Evolutionary conservation across 768 basidiomycete species (phyloP).

Genomic region (Suillus cothurnatus): DNA sequence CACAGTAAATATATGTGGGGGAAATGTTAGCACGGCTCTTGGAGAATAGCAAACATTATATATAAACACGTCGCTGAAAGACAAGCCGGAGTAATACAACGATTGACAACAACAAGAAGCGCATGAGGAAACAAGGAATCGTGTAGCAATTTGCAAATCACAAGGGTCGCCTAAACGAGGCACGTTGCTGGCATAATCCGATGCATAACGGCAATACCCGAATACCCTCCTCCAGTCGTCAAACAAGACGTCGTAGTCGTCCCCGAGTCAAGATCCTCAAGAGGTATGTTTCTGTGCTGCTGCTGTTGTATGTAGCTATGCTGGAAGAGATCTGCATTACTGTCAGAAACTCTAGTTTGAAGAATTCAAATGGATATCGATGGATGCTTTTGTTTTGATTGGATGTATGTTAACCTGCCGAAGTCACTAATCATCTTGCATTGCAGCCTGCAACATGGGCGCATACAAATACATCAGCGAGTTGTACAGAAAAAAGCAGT

Average conservation of each 20-base stretch:
- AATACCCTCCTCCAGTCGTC: conserved; percentile 2
- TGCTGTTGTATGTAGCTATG: conserved; percentile 1
- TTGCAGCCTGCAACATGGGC: conserved; percentile 68
- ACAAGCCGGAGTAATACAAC: not conserved
- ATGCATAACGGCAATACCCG: conserved; percentile 29
- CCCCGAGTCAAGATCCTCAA: conserved; percentile 24
- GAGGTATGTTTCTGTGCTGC: conserved; percentile 29
- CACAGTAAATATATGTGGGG: not conserved
- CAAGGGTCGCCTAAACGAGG: not conserved
- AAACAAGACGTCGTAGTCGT: conserved; percentile 7
- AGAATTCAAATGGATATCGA: conserved; percentile 3
- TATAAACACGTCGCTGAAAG: not conserved
- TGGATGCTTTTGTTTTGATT: conserved; percentile 18
- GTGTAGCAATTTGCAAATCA: not conserved
- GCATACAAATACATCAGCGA: conserved; percentile 97
- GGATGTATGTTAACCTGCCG: conserved; percentile 9
- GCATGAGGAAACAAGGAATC: not conserved
- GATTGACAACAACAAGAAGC: not conserved
- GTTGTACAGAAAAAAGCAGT: conserved; percentile 98
- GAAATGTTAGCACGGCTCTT: not conserved
- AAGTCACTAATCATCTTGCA: conserved; percentile 22
- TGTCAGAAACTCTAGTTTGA: not conserved
- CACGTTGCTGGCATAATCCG: conserved; percentile 14
- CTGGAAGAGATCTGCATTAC: not conserved
- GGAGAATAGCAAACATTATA: conserved; percentile 1